Percentiles rank a stretch among this genome's conserved stretches.
phyloP scores from a whole-genome alignment of 2,329 filamentous ascomycete genomes.

The Fusarium mangiferae region DNA sequence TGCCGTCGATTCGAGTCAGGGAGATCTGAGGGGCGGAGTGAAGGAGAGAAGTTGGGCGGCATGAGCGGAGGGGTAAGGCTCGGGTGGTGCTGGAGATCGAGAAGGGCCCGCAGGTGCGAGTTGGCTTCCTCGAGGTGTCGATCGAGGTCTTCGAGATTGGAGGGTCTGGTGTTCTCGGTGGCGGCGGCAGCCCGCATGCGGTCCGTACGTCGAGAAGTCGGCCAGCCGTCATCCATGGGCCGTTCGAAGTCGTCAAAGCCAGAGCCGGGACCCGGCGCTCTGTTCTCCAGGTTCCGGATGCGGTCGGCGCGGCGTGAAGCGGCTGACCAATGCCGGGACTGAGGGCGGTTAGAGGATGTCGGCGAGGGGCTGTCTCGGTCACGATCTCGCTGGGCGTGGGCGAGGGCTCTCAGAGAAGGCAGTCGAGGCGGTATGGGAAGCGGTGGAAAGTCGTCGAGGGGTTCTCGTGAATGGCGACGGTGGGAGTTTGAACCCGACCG shows the following conservation, averaged over 20 bases:
- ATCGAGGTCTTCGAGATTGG: slow-evolving; percentile 52
- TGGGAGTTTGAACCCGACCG: slow-evolving; percentile 47
- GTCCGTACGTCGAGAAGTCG: slow-evolving; percentile 39
- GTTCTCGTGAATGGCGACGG: slow-evolving; percentile 46
- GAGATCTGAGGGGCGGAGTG: slow-evolving; percentile 51
- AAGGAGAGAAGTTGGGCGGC: slow-evolving; percentile 49
- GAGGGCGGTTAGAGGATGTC: slow-evolving; percentile 32
- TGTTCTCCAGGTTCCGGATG: slow-evolving; percentile 49
- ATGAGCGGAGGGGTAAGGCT: slow-evolving; percentile 43
- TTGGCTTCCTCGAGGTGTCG: slow-evolving; percentile 56
- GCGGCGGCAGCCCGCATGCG: slow-evolving; percentile 38
- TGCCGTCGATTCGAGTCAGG: slow-evolving; percentile 62
- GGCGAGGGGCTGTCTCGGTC: slow-evolving; percentile 43
- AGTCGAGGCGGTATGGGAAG: slow-evolving; percentile 46
- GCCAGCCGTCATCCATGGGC: slow-evolving; percentile 44
- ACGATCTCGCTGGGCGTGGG: slow-evolving; percentile 43
- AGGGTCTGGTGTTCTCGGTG: slow-evolving; percentile 36
- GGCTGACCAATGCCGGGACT: slow-evolving; percentile 43
- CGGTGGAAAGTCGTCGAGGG: slow-evolving; percentile 47
- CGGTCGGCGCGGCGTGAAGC: slow-evolving; percentile 50
- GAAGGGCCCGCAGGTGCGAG: slow-evolving; percentile 55
- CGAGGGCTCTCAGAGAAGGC: slow-evolving; percentile 48
- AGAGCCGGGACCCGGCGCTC: slow-evolving; percentile 26
- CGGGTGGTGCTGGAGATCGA: slow-evolving; percentile 53
- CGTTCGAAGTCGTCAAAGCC: slow-evolving; percentile 44